These are phyloP conservation scores for Cyberlindnera euphorbiiphila DNA, from an alignment of 805 yeast genomes.

Conservation along the genomic window DNA sequence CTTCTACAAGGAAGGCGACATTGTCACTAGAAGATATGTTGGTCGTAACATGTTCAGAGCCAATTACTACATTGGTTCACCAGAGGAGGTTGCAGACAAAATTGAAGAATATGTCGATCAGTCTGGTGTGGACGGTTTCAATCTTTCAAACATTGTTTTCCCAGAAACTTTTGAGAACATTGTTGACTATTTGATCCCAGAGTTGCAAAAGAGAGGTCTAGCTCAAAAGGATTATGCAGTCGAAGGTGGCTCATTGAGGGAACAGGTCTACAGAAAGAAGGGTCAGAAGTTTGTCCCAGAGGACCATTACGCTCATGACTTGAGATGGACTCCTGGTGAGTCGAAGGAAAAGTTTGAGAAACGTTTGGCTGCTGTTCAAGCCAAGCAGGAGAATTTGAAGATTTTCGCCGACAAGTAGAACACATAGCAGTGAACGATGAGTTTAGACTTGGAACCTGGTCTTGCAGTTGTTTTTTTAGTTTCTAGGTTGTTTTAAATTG, in stretches of 20 bases:
- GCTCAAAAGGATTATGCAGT: conserved; percentile 30
- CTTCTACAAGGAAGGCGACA: conserved; percentile 22
- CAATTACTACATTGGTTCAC: conserved; percentile 33
- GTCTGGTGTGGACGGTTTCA: conserved; percentile 42
- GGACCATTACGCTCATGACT: conserved; percentile 21
- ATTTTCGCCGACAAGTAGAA: conserved; percentile 6
- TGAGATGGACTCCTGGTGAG: conserved; percentile 27
- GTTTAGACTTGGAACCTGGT: too few species aligned
- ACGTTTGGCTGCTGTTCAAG: conserved; percentile 11
- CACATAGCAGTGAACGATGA: too few species aligned
- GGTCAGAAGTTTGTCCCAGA: conserved; percentile 26
- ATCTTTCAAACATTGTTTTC: conserved; percentile 35
- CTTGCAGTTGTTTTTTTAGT: too few species aligned
- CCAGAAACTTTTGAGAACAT: conserved; percentile 42
- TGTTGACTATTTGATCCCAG: conserved; percentile 36
- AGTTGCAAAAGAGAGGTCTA: conserved; percentile 35
- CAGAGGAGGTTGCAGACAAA: conserved; percentile 39
- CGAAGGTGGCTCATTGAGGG: conserved; percentile 36
- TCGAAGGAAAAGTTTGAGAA: conserved; percentile 31
- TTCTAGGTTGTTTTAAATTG: too few species aligned
- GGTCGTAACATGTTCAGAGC: conserved; percentile 26
- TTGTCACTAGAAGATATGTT: conserved; percentile 30
- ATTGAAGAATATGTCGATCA: conserved; percentile 38
- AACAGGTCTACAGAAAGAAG: conserved; percentile 27
- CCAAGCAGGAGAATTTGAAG: conserved; percentile 9